Base-by-base conservation (phyloP, 75 land plant genomes). In the Selaginella moellendorffii region DNA sequence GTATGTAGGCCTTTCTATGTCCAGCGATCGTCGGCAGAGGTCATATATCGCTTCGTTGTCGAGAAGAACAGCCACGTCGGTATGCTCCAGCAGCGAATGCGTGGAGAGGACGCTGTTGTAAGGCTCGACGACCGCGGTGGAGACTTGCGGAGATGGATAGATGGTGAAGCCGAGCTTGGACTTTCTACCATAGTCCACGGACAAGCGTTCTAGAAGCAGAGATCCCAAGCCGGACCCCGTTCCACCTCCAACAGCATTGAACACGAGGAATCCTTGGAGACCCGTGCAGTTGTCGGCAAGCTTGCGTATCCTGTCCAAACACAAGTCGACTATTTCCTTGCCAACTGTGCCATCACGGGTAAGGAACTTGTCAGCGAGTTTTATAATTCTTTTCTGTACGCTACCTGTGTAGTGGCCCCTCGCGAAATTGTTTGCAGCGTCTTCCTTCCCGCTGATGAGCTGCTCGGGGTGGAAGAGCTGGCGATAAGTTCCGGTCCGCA, bases 31-130 rank as follows among this genome's bases (percentile, higher is more conserved):
- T 14, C 85, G 65, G 63, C 87, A 84, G 19, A 84, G 82, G 63
- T 84, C 87, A 29, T 84, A 84, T 63, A 84, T 84, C 9, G 87
- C 87, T 69, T 85, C 88, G 31, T 85, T 85, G 71, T 85, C 88
- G 58, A 85, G 75, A 1, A 85, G 80, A 2, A 85, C 88, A 54
- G 86, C 68, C 0, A 85, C 88, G 71, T 85, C 88, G 0, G 88
- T 85, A 71, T 85, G 87, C 65, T 85, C 88, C 53, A 85, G 72
- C 21, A 85, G 77, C 18, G 88, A 77, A 70, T 83, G 88, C 25
- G 88, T 85, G 14, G 88, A 85, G 25, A 85, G 79, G 28, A 80
- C 82, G 19, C 82, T 80, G 77, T 80, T 80, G 71, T 80, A 80
- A 0, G 87, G 87, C 73, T 84, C 87, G 0, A 84, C 87, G 8